Base-by-base conservation (phyloP, 371 early-diverging fungal genomes). In the Mucor saturninus region DNA sequence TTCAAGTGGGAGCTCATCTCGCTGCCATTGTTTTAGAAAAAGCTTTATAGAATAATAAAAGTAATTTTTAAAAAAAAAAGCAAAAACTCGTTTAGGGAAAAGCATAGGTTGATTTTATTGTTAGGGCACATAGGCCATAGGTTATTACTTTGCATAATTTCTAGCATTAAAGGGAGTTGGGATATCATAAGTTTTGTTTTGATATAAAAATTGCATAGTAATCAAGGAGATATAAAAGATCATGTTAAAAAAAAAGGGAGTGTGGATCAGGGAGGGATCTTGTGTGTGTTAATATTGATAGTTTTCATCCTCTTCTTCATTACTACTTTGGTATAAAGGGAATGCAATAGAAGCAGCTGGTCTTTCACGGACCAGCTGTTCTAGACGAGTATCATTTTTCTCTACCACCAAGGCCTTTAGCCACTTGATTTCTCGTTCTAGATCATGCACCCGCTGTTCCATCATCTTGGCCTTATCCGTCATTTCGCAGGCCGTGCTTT, bases 341-440 rank as follows among this genome's bases (percentile, higher is more conserved):
- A 64, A 64, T 2, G 65, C 65, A 7, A 31, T 57, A 0, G 59
- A 59, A 10, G 45, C 14, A 14, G 54, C 11, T 2, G 77, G 77
- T 35, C 65, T 58, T n/a, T 77, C 64, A 7, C 56, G 52, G 9
- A 75, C 45, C 35, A 74, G 52, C 28, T 71, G 54, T 35, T 68
- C 64, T 38, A 75, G 30, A 13, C 67, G 67, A 3, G 59, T 62
- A 29, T 73, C 68, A 59, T 88, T 89, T 74, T 90, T 91, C 62
- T 96, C 95, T 0, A 93, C 86, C 8, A 97, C 80, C 26, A 96
- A 73, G 10, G 89, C 87, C 53, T 93, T 83, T 56, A 98, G 75
- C 96, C 96, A 96, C 54, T 88, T 89, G 64, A 93, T 89, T 71
- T 98, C 96, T 70, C 86, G 87, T 72, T 94, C 95, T 45, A 96